phyloP scores from a whole-genome alignment of 2,329 filamentous ascomycete species.

The Colletotrichum tanaceti region DNA sequence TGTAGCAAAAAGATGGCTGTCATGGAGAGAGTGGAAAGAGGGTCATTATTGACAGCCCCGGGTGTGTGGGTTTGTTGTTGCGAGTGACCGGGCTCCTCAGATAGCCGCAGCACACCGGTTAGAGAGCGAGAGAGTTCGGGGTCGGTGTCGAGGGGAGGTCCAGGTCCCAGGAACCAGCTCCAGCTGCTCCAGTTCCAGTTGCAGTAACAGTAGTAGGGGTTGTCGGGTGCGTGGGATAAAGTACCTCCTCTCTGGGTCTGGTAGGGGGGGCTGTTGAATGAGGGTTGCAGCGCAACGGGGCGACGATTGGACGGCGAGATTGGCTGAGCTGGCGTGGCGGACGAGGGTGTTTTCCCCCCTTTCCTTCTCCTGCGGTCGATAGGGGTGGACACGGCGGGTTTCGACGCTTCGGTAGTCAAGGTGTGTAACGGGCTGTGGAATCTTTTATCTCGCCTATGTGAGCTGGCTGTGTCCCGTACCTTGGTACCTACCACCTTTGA shows the following conservation, averaged over 20 bases:
- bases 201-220: conserved; percentile 13
- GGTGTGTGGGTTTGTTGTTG: conserved; percentile 35
- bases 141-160: conserved; percentile 22
- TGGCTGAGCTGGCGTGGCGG: conserved; percentile 39
- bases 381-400: conserved; percentile 26
- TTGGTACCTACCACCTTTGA: conserved; percentile 1
- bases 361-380: conserved; percentile 26
- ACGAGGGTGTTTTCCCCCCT: conserved; percentile 35
- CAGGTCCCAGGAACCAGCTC: conserved; percentile 11
- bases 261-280: conserved; percentile 36
- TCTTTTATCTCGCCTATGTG: conserved; percentile 40
- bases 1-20: conserved; percentile 58
- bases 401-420: conserved; percentile 18
- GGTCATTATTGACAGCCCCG: conserved; percentile 41
- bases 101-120: conserved; percentile 30
- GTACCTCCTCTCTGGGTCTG: conserved; percentile 36
- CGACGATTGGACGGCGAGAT: conserved; percentile 40
- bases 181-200: conserved; percentile 7
- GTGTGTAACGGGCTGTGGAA: conserved; percentile 26
- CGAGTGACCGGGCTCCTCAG: conserved; percentile 25
- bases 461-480: conserved; percentile 19
- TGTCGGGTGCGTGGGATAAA: conserved; percentile 18
- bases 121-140: conserved; percentile 30
- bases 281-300: conserved; percentile 40
- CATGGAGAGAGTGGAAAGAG: conserved; percentile 54